Base-by-base conservation (phyloP, 176 grass and related monocot species). In the Musa itinerans region DNA sequence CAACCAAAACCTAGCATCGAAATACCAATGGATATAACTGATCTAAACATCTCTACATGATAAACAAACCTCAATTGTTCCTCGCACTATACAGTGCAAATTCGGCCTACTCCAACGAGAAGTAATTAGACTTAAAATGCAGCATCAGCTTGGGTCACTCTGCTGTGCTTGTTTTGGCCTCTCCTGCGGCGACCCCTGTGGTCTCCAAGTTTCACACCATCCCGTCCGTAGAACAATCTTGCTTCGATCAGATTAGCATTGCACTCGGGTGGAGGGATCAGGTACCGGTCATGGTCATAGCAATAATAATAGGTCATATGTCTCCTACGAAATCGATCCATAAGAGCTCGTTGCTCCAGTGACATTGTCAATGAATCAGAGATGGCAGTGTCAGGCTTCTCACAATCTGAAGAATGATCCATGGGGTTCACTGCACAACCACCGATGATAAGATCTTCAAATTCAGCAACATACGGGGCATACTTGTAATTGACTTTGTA, bases 281-380 rank as follows among this genome's bases (percentile, higher is more conserved):
- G 57, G 74, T 92, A 92, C 52, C 92, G 81, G 3, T 63, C 65
- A 1, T 73, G 56, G 72, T 96, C 92, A 20, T 92, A 83, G 84
- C 92, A 96, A 81, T 96, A 96, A 12, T 87, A 92, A 82, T 96
- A 96, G 6, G 89, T 90, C 73, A 88, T 90, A 69, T 96, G 89
- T 23, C 76, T 78, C 53, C 73, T 88, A 43, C 89, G 68, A 68
- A 96, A 83, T 10, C 72, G 78, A 19, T 59, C 81, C 87, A 96
- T 96, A 53, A 53, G 74, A 7, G 26, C 54, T 11, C 43, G 80
- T 53, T 88, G 86, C 81, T 78, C 79, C 1, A 7, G 17, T 23
- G 87, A 80, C 22, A 74, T 16, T 17, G 80, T 71, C 14, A 83
- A 24, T 0, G 64, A 9, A 54, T 72, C 80, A 49, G 68, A 68